Conservation (phyloP, 139 green algal species). For the Diplosphaera chodatii region DNA sequence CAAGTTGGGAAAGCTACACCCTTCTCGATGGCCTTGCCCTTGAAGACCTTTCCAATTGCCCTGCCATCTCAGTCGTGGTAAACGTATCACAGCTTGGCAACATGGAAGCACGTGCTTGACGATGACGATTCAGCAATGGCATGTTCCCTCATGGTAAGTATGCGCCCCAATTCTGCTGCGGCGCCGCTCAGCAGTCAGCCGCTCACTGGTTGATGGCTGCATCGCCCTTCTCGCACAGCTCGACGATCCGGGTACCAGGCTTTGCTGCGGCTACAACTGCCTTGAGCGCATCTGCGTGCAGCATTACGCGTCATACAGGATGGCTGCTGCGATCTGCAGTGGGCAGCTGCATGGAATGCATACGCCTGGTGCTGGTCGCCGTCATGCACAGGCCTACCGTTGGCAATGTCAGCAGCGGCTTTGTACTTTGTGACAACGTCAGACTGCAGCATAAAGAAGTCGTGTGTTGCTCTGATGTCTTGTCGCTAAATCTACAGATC, state of each 20-base stretch:
- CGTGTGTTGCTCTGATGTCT: not conserved
- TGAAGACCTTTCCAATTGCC: slow-evolving; percentile 79
- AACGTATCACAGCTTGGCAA: no score
- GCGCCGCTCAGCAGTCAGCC: no score
- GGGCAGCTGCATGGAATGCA: no score
- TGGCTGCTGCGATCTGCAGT: no score
- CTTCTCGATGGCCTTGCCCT: slow-evolving; percentile 95
- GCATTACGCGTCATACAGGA: not conserved
- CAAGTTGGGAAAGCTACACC: slow-evolving; percentile 95
- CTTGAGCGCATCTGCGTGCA: slow-evolving; percentile 71
- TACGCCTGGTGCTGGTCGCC: not conserved
- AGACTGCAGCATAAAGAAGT: slow-evolving; percentile 41
- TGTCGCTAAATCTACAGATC: no score
- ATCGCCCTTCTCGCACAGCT: slow-evolving; percentile 83
- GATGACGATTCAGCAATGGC: no score
- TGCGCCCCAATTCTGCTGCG: no score
- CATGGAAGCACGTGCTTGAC: no score
- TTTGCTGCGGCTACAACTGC: slow-evolving; percentile 64
- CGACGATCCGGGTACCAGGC: slow-evolving; percentile 85
- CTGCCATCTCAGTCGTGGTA: no score
- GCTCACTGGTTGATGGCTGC: slow-evolving; percentile 68
- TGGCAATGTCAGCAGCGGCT: slow-evolving; percentile 91
- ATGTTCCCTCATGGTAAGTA: no score
- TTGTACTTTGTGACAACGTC: slow-evolving; percentile 99
- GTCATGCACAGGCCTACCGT: slow-evolving; percentile 64